These are phyloP conservation scores for Vigna radiata DNA, from an alignment of 306 rosid species.

Conservation along the genomic window DNA sequence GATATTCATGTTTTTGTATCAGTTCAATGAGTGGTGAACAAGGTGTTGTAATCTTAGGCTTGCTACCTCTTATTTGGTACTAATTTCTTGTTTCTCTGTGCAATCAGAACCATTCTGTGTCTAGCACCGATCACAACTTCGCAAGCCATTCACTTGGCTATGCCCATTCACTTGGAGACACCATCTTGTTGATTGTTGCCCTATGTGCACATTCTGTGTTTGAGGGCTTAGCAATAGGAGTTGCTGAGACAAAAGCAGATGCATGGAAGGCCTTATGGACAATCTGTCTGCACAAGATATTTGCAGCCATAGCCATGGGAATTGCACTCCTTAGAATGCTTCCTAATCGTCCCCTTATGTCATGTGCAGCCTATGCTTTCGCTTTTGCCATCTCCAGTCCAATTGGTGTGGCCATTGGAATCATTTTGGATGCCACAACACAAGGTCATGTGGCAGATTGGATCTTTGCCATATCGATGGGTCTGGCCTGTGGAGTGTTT, in stretches of 20 bases:
- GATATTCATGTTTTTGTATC: conserved; percentile 26
- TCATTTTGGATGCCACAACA: conserved; percentile 73
- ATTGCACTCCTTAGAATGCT: conserved; percentile 85
- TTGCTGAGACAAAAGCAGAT: conserved; percentile 65
- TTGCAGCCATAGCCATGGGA: conserved; percentile 92
- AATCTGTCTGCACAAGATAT: conserved; percentile 76
- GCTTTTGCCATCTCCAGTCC: conserved; percentile 85
- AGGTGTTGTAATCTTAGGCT: neutral
- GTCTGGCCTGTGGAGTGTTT: conserved; percentile 86
- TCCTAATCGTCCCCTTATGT: conserved; percentile 65
- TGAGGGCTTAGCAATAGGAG: conserved; percentile 85
- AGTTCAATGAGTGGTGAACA: neutral
- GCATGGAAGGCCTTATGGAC: conserved; percentile 96
- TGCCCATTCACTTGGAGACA: conserved; percentile 66
- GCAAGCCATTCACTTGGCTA: conserved; percentile 43
- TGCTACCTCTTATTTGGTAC: conserved; percentile 4
- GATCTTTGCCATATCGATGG: conserved; percentile 81
- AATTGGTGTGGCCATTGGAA: conserved; percentile 76
- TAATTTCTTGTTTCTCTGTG: conserved; percentile 21
- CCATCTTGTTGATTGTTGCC: conserved; percentile 66
- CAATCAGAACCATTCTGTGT: conserved; percentile 49
- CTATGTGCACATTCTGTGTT: conserved; percentile 82
- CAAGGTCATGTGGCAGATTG: conserved; percentile 76
- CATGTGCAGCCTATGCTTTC: conserved; percentile 66
- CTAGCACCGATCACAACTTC: conserved; percentile 41